Percentiles rank a stretch among this genome's conserved stretches.
Conservation (phyloP, 495 filamentous ascomycete genomes). For the Monascus purpureus region DNA sequence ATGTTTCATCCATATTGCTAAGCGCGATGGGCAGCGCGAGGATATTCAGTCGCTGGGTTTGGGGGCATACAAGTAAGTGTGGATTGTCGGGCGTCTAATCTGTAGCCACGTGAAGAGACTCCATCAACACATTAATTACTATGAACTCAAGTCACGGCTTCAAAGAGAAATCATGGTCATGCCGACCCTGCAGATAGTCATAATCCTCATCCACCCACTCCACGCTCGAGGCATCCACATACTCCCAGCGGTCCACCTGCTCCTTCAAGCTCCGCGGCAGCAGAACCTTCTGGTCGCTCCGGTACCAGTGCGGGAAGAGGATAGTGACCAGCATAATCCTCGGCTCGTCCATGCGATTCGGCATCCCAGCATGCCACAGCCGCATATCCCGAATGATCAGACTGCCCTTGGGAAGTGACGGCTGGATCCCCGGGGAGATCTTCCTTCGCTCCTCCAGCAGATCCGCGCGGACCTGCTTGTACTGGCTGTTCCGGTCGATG, state of each 20-base stretch:
- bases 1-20: no score
- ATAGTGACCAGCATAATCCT: constrained; percentile 28
- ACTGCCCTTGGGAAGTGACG: constrained; percentile 21
- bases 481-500: constrained; percentile 2
- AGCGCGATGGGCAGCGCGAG: no score
- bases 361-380: constrained; percentile 32
- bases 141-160: constrained; percentile 3
- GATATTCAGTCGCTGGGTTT: no score
- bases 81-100: no score
- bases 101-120: no score
- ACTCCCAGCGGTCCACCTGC: constrained; percentile 7
- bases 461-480: constrained; percentile 11
- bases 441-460: constrained; percentile 17
- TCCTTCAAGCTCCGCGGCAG: constrained; percentile 8
- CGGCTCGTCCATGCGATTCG: constrained; percentile 24
- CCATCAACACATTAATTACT: no score
- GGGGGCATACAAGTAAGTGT: no score
- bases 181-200: constrained; percentile 14
- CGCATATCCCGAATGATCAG: constrained; percentile 27
- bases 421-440: constrained; percentile 21
- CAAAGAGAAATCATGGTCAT: constrained; percentile 16
- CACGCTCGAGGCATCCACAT: constrained; percentile 7
- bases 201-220: constrained; percentile 15
- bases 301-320: constrained; percentile 17
- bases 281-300: constrained; percentile 8